Percentiles rank a stretch among this genome's conserved stretches.
These are phyloP conservation scores for Lachancea kluyveri DNA, from an alignment of 805 yeast species.

Conservation along the genomic window DNA sequence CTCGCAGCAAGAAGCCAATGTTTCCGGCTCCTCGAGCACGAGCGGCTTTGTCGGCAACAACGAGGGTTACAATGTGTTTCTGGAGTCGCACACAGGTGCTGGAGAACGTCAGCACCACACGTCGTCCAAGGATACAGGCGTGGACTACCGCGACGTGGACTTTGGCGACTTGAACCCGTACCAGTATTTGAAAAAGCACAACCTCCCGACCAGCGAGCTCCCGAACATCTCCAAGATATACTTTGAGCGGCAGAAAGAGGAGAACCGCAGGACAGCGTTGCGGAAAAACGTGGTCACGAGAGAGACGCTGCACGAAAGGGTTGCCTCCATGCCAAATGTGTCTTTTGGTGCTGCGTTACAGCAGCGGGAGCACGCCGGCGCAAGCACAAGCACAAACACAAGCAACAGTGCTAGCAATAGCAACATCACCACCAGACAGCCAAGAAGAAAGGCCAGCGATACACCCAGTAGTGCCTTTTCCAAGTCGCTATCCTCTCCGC, in stretches of 20 bases:
- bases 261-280: slow-evolving; percentile 27
- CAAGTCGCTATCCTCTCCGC: slow-evolving; percentile 15
- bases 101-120: slow-evolving; percentile 1
- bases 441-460: slow-evolving; percentile 8
- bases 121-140: slow-evolving; percentile 1
- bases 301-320: slow-evolving; percentile 6
- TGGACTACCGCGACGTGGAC: slow-evolving; percentile 17
- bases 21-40: slow-evolving; percentile 4
- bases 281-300: slow-evolving; percentile 15
- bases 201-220: slow-evolving; percentile 32
- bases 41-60: slow-evolving; percentile 1
- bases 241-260: slow-evolving; percentile 33
- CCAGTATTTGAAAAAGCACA: slow-evolving; percentile 33
- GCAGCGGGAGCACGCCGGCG: no score
- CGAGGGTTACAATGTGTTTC: slow-evolving; percentile 7
- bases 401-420: no score
- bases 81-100: slow-evolving; percentile 4
- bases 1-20: slow-evolving; percentile 5
- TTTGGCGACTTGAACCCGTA: slow-evolving; percentile 37
- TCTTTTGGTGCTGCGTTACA: background rate
- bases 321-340: slow-evolving; percentile 1
- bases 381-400: no score
- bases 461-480: slow-evolving; percentile 5
- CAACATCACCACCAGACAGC: slow-evolving; percentile 6
- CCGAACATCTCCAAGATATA: slow-evolving; percentile 33